These are phyloP conservation scores for Linnemannia exigua DNA, from an alignment of 192 early-diverging fungal genomes.

Conservation along the genomic window DNA sequence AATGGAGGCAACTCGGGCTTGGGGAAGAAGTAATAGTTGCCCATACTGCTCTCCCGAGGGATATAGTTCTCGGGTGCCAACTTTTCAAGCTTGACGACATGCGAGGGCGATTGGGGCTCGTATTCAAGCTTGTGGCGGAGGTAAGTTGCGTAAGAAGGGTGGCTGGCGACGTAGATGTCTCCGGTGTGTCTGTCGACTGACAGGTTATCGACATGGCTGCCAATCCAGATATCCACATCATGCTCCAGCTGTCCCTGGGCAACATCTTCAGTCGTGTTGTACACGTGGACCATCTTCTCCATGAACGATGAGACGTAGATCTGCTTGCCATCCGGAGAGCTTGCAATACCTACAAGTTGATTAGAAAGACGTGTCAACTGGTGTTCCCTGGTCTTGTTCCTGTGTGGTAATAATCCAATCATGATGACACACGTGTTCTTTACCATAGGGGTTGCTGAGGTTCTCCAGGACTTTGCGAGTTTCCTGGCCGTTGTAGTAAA, in stretches of 20 bases:
- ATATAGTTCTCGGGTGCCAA: slow-evolving; percentile 52
- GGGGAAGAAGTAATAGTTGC: slow-evolving; percentile 45
- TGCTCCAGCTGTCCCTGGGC: slow-evolving; percentile 30
- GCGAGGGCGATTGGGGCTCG: slow-evolving; percentile 47
- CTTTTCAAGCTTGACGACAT: slow-evolving; percentile 53
- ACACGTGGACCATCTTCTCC: slow-evolving; percentile 39
- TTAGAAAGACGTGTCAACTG: neutral
- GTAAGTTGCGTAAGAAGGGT: slow-evolving; percentile 49
- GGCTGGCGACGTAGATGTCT: slow-evolving; percentile 50
- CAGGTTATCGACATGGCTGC: slow-evolving; percentile 45
- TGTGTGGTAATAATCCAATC: too few species aligned
- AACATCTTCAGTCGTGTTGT: slow-evolving; percentile 42
- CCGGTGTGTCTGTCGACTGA: slow-evolving; percentile 50
- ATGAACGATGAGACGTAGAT: slow-evolving; percentile 41
- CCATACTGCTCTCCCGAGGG: slow-evolving; percentile 25
- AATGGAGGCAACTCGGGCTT: slow-evolving; percentile 37
- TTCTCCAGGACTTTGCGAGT: slow-evolving; percentile 28
- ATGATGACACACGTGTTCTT: neutral
- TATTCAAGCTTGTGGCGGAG: slow-evolving; percentile 46
- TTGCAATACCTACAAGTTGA: slow-evolving; percentile 29
- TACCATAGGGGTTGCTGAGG: slow-evolving; percentile 49
- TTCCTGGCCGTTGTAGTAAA: slow-evolving; percentile 45
- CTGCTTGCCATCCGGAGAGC: slow-evolving; percentile 39
- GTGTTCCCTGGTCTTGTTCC: neutral
- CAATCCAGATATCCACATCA: slow-evolving; percentile 47